Percentiles rank a stretch among this genome's conserved stretches.
These are phyloP conservation scores for Blastobotrys parvus DNA, from an alignment of 805 yeast species.

Conservation along the genomic window DNA sequence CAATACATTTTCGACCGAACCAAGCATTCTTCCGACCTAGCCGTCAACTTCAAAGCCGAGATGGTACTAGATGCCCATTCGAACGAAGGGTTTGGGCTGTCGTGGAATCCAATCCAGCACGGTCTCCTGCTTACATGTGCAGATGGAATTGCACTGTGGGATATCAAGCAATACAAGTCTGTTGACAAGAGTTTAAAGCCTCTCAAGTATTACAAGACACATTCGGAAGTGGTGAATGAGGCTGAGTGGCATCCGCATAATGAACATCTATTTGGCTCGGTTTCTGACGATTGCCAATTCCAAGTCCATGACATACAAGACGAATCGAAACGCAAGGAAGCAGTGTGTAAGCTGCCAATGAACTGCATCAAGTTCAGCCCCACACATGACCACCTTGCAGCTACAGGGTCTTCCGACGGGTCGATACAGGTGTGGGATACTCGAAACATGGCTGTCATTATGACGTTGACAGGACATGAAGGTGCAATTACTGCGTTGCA, in stretches of 20 bases:
- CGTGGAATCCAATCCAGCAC: constrained; percentile 62
- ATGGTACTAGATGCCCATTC: constrained; percentile 37
- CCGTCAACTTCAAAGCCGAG: constrained; percentile 40
- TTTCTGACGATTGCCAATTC: constrained; percentile 53
- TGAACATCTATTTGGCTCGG: constrained; percentile 51
- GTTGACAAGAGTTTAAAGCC: constrained; percentile 24
- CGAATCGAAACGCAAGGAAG: background rate
- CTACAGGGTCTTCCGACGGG: constrained; percentile 61
- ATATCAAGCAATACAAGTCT: constrained; percentile 39
- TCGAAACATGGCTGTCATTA: constrained; percentile 31
- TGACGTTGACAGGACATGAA: constrained; percentile 34
- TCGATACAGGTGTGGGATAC: constrained; percentile 55
- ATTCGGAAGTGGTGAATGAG: constrained; percentile 55
- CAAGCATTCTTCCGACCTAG: constrained; percentile 52
- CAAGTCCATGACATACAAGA: constrained; percentile 39
- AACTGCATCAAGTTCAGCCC: constrained; percentile 57
- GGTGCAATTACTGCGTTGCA: constrained; percentile 56
- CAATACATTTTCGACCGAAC: constrained; percentile 72
- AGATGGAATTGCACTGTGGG: constrained; percentile 65
- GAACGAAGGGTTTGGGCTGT: constrained; percentile 50
- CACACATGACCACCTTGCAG: constrained; percentile 45
- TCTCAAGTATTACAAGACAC: constrained; percentile 23
- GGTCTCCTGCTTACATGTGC: constrained; percentile 50
- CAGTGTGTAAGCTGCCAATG: background rate
- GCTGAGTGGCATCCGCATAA: constrained; percentile 61